Evolutionary conservation across 352 stramenopile genomes (phyloP).

Genomic region (Phytophthora megakarya): DNA sequence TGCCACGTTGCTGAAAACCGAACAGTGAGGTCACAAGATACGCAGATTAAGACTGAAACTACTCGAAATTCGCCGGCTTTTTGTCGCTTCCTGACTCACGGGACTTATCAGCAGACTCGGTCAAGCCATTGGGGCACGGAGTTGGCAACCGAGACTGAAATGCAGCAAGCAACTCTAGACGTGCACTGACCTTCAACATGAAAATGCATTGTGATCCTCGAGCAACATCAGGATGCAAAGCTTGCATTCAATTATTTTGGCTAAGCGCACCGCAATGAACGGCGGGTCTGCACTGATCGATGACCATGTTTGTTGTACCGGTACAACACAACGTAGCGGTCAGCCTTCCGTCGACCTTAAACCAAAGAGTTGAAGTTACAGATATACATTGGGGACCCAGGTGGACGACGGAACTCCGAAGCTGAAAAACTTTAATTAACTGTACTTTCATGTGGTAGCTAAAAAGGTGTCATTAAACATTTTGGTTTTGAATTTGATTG

Average conservation of each 20-base stretch:
- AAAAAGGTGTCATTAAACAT: no score
- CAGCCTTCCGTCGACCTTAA: no score
- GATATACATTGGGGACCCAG: no score
- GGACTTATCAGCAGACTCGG: constrained; percentile 4
- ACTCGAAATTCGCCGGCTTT: not conserved
- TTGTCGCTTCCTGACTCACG: not conserved
- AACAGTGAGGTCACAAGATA: not conserved
- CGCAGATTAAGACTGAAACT: constrained; percentile 2
- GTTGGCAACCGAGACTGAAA: not conserved
- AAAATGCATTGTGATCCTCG: no score
- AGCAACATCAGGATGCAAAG: no score
- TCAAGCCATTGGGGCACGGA: not conserved
- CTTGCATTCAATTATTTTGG: not conserved
- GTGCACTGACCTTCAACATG: not conserved
- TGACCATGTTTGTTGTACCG: constrained; percentile 6
- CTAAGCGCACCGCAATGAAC: not conserved
- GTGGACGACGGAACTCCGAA: no score
- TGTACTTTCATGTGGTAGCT: no score
- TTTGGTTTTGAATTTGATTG: no score
- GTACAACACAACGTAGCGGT: constrained; percentile 8
- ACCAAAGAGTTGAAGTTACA: no score
- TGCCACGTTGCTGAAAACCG: constrained; percentile 12
- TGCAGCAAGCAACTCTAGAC: not conserved
- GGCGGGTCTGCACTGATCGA: constrained; percentile 11
- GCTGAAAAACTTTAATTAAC: no score